These are phyloP conservation scores for Blastocrithidia nonstop DNA, from an alignment of 208 protist genomes.

Conservation along the genomic window DNA sequence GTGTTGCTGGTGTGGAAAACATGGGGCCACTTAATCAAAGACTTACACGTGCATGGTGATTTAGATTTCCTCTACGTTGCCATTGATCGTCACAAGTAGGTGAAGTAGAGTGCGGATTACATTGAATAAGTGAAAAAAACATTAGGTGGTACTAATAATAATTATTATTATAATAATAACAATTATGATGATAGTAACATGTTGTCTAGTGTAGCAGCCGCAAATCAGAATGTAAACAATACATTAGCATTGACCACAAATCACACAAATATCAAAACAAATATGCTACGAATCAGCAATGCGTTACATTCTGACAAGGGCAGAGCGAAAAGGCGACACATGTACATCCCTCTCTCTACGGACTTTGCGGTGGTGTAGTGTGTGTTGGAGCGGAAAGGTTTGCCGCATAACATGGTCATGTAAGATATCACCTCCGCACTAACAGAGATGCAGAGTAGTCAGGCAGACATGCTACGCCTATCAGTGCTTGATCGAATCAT, in stretches of 20 bases:
- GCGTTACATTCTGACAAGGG: too few species aligned
- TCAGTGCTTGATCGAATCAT: conserved; percentile 30
- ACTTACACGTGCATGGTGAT: conserved; percentile 70
- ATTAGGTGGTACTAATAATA: too few species aligned
- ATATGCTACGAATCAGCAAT: too few species aligned
- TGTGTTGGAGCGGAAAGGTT: conserved; percentile 56
- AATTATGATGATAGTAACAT: too few species aligned
- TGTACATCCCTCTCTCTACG: conserved; percentile 27
- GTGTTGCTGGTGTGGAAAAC: conserved; percentile 50
- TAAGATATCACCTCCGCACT: conserved; percentile 63
- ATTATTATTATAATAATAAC: too few species aligned
- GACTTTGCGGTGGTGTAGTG: conserved; percentile 78
- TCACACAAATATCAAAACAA: too few species aligned
- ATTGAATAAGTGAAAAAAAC: conserved; percentile 19
- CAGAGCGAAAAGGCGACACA: not conserved
- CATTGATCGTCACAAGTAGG: conserved; percentile 44
- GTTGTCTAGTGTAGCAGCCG: not conserved
- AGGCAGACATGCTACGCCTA: conserved; percentile 49
- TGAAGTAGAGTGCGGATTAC: conserved; percentile 25
- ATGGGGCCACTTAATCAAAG: conserved; percentile 80
- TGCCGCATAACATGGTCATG: conserved; percentile 71
- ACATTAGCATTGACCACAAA: not conserved
- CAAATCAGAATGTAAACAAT: not conserved
- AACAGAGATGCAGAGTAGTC: conserved; percentile 48
- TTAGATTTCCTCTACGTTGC: conserved; percentile 65